Conservation (phyloP, 169 alveolate species). For the Cryptosporidium ubiquitum region DNA sequence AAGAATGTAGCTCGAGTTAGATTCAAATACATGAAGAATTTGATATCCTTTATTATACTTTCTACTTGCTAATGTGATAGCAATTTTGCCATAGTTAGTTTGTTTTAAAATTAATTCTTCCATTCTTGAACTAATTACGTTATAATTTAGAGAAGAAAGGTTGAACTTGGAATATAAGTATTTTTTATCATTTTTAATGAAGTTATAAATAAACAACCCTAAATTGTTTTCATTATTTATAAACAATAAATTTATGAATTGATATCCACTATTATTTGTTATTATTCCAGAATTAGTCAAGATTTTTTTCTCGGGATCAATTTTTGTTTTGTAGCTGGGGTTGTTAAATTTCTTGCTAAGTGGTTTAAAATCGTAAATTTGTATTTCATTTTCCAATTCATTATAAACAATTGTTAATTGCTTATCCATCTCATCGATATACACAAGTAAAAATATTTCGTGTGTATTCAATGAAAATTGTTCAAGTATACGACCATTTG, state of each 20-base stretch:
- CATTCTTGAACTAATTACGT: neutral
- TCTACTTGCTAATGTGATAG: constrained; percentile 9
- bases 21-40: constrained; percentile 33
- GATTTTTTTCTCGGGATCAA: neutral
- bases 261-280: neutral
- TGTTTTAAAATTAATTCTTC: neutral
- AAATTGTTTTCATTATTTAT: neutral
- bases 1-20: neutral
- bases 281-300: constrained; percentile 20
- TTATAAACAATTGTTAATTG: neutral
- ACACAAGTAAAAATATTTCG: neutral
- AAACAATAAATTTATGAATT: neutral
- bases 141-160: neutral
- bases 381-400: constrained; percentile 1
- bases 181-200: neutral
- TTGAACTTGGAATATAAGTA: neutral
- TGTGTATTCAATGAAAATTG: neutral
- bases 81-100: neutral
- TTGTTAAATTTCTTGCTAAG: neutral
- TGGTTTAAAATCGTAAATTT: neutral
- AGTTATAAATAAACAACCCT: constrained; percentile 14
- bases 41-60: neutral
- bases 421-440: neutral
- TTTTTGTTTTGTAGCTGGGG: neutral
- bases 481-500: constrained; percentile 1